Evolutionary conservation across 495 filamentous ascomycete genomes (phyloP).

Genomic region (Aspergillus avenaceus): DNA sequence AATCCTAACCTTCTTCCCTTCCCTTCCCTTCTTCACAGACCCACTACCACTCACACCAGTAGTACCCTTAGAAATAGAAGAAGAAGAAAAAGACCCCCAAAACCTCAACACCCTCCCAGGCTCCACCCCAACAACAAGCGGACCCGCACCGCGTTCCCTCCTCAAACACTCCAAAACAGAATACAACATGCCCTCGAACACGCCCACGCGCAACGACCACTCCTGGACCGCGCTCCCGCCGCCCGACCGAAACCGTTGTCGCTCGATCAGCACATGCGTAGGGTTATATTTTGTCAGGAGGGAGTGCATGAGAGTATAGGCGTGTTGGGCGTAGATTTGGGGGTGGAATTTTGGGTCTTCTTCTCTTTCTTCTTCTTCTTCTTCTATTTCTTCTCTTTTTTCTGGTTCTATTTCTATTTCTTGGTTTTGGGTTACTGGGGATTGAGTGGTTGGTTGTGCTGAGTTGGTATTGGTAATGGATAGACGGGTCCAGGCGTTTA

Average conservation of each 20-base stretch:
- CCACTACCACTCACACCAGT: conserved; percentile 12
- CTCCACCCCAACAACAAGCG: conserved; percentile 30
- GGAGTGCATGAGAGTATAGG: conserved; percentile 55
- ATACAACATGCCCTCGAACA: conserved; percentile 85
- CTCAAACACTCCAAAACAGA: conserved; percentile 61
- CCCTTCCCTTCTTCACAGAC: conserved; percentile 22
- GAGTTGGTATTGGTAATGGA: conserved; percentile 7
- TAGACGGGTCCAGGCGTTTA: conserved; percentile 38
- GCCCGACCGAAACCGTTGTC: conserved; percentile 76
- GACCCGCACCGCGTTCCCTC: conserved; percentile 29
- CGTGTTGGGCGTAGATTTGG: conserved; percentile 50
- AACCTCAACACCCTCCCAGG: conserved; percentile 38
- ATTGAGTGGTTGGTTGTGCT: no score
- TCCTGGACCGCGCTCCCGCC: conserved; percentile 65
- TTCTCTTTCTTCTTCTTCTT: conserved; percentile 11
- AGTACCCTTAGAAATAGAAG: no score
- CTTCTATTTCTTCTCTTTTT: conserved; percentile 6
- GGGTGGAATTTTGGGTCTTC: conserved; percentile 62
- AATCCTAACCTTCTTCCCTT: conserved; percentile 62
- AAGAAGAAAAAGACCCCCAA: no score
- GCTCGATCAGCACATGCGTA: conserved; percentile 79
- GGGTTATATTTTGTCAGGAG: conserved; percentile 50
- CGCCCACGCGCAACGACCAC: conserved; percentile 89
- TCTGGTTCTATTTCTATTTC: conserved; percentile 5
- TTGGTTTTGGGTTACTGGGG: not conserved